Evolutionary conservation across 495 filamentous ascomycete genomes (phyloP).

Genomic region (Saxophila tyrrhenica): DNA sequence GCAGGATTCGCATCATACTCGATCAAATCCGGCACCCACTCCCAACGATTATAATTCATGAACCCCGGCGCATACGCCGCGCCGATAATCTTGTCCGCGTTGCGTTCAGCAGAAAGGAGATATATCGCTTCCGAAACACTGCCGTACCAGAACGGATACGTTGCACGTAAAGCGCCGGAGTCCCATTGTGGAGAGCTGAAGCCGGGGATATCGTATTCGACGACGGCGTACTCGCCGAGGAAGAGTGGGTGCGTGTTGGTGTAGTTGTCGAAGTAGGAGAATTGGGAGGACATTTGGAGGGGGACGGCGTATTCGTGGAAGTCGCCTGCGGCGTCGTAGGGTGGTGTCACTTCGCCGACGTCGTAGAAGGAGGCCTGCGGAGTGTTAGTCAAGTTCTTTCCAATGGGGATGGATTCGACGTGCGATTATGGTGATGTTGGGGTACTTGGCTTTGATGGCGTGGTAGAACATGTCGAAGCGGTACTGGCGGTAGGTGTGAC

Average conservation of each 20-base stretch:
- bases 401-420: not conserved
- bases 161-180: slow-evolving; percentile 9
- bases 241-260: slow-evolving; percentile 14
- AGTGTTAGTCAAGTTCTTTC: too few relatives aligned
- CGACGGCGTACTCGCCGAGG: slow-evolving; percentile 32
- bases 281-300: slow-evolving; percentile 39
- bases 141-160: slow-evolving; percentile 41
- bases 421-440: slow-evolving; percentile 49
- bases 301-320: slow-evolving; percentile 39
- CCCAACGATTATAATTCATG: slow-evolving; percentile 27
- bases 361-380: slow-evolving; percentile 5
- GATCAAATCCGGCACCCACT: slow-evolving; percentile 29
- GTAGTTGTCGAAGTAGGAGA: slow-evolving; percentile 45
- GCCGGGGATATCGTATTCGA: slow-evolving; percentile 34
- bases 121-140: slow-evolving; percentile 56
- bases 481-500: slow-evolving; percentile 42
- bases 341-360: slow-evolving; percentile 8
- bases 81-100: slow-evolving; percentile 41
- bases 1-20: slow-evolving; percentile 25
- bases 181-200: slow-evolving; percentile 2
- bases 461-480: slow-evolving; percentile 46
- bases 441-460: slow-evolving; percentile 46
- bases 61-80: slow-evolving; percentile 26
- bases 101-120: slow-evolving; percentile 56
- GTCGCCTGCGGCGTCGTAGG: slow-evolving; percentile 21